Base-by-base conservation (phyloP, 208 protist species). In the Blastocrithidia nonstop region DNA sequence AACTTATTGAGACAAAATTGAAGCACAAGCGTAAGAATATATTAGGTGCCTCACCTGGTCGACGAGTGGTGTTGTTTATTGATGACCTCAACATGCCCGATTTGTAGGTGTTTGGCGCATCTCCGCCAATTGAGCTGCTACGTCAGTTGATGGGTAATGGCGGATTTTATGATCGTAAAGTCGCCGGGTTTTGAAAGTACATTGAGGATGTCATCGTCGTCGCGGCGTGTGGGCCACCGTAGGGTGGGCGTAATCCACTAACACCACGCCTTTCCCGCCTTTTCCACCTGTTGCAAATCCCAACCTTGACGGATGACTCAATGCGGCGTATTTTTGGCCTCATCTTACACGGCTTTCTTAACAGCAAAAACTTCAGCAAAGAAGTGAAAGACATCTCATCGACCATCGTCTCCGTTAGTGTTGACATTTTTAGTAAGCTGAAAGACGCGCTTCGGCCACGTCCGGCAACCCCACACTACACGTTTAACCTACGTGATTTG, bases 51-150 rank as follows among this genome's bases (percentile, higher is more conserved):
- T 78, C 94, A 6, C 67, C 85, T 8, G 95, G 94, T 35, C 89
- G 95, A 50, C 75, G 71, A 11, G 81, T 96, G 11, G 84, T 97
- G 16, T 68, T 98, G 8, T 98, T 98, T 57, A 87, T 98, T 54
- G 96, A 98, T 58, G 96, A 98, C 64, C 60, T 98, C 21, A 98
- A 98, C 71, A 98, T 99, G 95, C 96, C 96, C 5, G 78, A 83
- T 1, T 71, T 94, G 5, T 96, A 98, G 66, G 61, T 79, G 40
- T 99, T 96, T 54, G 96, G 95, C 16, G 93, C 96, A 5, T 96
- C 96, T 26, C 96, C 95, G 42, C 94, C 96, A 17, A 91, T 99
- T 39, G 96, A 98, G 69, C 66, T 99, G 11, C 66, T 99, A 3
- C 77, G 97, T 1, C 96, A 98, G 74, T 54, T 98, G 35, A 92